Conservation (phyloP, 2,329 filamentous ascomycete species). For the Penicillium sp. region DNA sequence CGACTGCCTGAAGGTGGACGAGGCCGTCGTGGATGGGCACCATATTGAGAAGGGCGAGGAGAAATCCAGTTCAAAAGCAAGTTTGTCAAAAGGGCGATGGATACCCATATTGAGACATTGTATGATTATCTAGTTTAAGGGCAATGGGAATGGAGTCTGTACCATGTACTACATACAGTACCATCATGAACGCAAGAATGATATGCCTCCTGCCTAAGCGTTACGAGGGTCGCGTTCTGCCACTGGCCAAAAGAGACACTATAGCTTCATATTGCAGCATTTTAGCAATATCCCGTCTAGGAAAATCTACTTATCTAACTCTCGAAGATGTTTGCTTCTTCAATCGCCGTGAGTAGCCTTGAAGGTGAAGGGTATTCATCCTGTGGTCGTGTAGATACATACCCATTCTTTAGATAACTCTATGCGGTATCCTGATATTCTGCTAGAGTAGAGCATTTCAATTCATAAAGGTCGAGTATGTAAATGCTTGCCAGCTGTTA, state of each 20-base stretch:
- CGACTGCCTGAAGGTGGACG: constrained; percentile 41
- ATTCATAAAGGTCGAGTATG: not conserved
- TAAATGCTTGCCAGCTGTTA: not conserved
- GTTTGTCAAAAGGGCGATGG: not conserved
- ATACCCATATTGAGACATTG: constrained; percentile 11
- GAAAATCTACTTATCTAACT: not conserved
- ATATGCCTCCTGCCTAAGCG: not conserved
- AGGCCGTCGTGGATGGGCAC: constrained; percentile 43
- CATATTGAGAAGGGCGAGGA: constrained; percentile 27
- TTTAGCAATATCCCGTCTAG: not conserved
- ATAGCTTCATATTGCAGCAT: not conserved
- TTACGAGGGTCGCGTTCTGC: not conserved
- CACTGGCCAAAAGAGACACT: too few relatives aligned
- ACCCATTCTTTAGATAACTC: not conserved
- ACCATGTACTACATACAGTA: not conserved
- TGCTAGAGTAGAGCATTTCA: not conserved
- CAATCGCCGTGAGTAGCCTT: not conserved
- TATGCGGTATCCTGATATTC: too few relatives aligned
- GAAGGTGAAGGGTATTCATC: not conserved
- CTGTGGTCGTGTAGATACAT: not conserved
- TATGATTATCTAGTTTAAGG: constrained; percentile 12
- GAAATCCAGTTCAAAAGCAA: not conserved
- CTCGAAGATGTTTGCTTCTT: not conserved
- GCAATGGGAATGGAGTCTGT: constrained; percentile 8
- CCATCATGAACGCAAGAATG: too few relatives aligned